Evolutionary conservation across 2,329 filamentous ascomycete species (phyloP), one percentile per base, ranked within the genome.

Genomic region (Tolypocladium capitatum): DNA sequence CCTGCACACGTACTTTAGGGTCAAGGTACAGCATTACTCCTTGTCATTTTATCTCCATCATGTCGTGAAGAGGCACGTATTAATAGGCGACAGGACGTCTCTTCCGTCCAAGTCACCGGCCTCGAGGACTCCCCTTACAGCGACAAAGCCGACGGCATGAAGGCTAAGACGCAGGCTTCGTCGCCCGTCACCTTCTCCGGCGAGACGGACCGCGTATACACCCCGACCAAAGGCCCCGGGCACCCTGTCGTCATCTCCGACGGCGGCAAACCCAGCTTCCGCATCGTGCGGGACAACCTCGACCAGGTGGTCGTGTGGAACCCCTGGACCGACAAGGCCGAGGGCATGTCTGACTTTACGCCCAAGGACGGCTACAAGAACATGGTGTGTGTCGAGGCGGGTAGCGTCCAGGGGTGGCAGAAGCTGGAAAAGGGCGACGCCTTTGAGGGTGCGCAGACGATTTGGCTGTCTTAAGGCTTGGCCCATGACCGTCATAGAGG

Each of bases 221-320:
- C 80, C 30, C 84, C 83, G 0, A 64, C 74, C 54, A 73, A 76
- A 52, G 80, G 78, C 0, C 80, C 83, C 35, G 72, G 69, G 40
- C 66, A 73, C 42, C 68, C 76, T 1, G 66, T 86, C 43, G 61
- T 75, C 13, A 78, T 94, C 43, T 61, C 72, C 16, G 80, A 86
- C 58, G 75, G 68, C 45, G 82, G 79, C 51, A 75, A 76, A 59
- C 72, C 81, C 14, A 70, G 76, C 45, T 89, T 85, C 69, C 80
- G 81, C 50, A 74, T 97, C 48, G 78, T 84, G 36, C 80, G 92
- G 52, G 88, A 96, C 66, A 90, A 88, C 55, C 75, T 98, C 55
- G 77, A 78, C 52, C 87, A 97, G 56, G 82, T 92, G 16, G 91
- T 96, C 1, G 85, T 97, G 30, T 98, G 92, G 92, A 98, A 98